These are phyloP conservation scores for Rugonectria rugulosa DNA, from an alignment of 2,329 filamentous ascomycete species.

Conservation along the genomic window DNA sequence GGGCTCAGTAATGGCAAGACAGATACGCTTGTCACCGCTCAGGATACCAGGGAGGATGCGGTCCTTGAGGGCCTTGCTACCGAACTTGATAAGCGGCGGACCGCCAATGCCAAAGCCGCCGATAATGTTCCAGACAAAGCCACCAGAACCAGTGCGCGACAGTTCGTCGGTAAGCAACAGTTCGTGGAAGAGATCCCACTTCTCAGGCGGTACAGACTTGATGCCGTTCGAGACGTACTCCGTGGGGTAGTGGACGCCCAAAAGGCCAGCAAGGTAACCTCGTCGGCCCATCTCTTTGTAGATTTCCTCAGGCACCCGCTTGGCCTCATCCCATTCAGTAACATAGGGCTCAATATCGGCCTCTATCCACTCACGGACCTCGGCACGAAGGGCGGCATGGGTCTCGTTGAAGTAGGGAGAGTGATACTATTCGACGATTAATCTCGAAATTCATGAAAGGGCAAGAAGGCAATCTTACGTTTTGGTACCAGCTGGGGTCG, in stretches of 20 bases:
- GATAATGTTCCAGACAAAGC: slow-evolving; percentile 95
- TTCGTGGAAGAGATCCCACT: slow-evolving; percentile 99
- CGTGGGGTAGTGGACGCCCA: slow-evolving; percentile 83
- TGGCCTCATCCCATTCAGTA: slow-evolving; percentile 96
- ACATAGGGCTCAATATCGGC: slow-evolving; percentile 89
- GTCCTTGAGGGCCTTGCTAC: slow-evolving; percentile 82
- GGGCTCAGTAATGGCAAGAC: slow-evolving; percentile 94
- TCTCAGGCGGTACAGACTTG: slow-evolving; percentile 80
- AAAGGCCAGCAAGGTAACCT: slow-evolving; percentile 90
- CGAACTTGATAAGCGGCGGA: slow-evolving; percentile 91
- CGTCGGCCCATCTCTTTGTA: slow-evolving; percentile 96
- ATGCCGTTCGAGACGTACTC: slow-evolving; percentile 75
- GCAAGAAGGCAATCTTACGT: slow-evolving; percentile 62
- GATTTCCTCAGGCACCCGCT: slow-evolving; percentile 84
- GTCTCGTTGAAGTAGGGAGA: slow-evolving; percentile 97
- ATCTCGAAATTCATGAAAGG: slow-evolving; percentile 1
- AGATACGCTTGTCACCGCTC: slow-evolving; percentile 94
- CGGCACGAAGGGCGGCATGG: slow-evolving; percentile 87
- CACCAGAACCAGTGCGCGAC: slow-evolving; percentile 85
- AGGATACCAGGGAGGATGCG: slow-evolving; percentile 89
- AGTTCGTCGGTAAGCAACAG: slow-evolving; percentile 94
- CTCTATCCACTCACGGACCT: slow-evolving; percentile 93
- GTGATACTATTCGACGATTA: slow-evolving; percentile 73
- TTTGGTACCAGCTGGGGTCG: slow-evolving; percentile 95
- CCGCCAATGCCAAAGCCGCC: slow-evolving; percentile 97